phyloP scores from a whole-genome alignment of 352 stramenopile genomes.

The Pythium utonaiense region DNA sequence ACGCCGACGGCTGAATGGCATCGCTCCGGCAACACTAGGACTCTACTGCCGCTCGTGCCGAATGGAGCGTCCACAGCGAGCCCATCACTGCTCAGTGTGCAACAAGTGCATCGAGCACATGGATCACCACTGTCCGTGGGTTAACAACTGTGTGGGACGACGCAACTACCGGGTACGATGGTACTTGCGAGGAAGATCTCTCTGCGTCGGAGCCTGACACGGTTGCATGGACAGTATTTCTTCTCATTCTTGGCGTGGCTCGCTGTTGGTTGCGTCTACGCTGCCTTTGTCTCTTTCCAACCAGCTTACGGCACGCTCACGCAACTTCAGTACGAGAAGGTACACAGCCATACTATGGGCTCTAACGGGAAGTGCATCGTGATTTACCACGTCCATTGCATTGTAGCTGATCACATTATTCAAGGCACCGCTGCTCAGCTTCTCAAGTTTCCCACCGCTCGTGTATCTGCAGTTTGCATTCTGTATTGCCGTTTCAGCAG shows the following conservation, averaged over 20 bases:
- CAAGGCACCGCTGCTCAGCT: conserved; percentile 16
- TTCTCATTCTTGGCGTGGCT: conserved; percentile 75
- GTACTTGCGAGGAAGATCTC: no score
- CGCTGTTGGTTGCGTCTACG: conserved; percentile 50
- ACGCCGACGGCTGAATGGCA: not conserved
- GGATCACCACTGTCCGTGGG: conserved; percentile 97
- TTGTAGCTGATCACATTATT: conserved; percentile 31
- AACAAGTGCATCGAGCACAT: conserved; percentile 92
- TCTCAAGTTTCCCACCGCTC: conserved; percentile 17
- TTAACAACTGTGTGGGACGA: conserved; percentile 97
- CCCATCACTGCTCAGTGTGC: conserved; percentile 81
- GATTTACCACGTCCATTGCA: conserved; percentile 2
- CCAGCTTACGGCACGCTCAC: conserved; percentile 54
- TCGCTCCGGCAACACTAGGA: not conserved
- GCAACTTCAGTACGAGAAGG: conserved; percentile 52
- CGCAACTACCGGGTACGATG: conserved; percentile 86
- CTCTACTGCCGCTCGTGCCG: conserved; percentile 24
- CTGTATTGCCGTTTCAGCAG: conserved; percentile 54
- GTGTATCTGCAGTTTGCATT: conserved; percentile 68
- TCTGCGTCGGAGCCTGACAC: not conserved
- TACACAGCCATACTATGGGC: no score
- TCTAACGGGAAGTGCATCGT: no score
- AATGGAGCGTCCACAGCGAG: conserved; percentile 27
- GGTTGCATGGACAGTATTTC: conserved; percentile 48
- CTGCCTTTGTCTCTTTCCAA: conserved; percentile 48